Base-by-base conservation (phyloP, 805 yeast genomes). In the Dipodascus albidus region DNA sequence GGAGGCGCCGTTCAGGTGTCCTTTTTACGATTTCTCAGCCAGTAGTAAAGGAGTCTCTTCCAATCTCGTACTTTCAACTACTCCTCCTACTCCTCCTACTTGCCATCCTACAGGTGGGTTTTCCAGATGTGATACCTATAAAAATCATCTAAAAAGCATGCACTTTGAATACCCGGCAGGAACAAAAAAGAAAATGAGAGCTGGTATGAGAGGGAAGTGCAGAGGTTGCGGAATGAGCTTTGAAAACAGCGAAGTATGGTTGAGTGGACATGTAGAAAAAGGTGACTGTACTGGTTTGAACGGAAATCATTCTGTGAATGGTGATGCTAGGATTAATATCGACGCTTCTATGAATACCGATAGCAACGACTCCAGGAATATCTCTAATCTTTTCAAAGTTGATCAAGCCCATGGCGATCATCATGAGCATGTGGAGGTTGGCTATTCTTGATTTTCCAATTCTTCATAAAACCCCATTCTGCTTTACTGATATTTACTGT, bases 161-260 rank as follows among this genome's bases (percentile, higher is more conserved):
- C 97, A 89, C 64, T 89, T 89, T 66, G 84, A 80, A 58, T 89
- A 89, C 67, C 96, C 96, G 3, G 77, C 77, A 42, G 96, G 96
- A 3, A 88, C 96, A 2, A 80, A 82, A 64, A 87, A 88, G 68
- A 81, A 79, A 56, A 85, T 87, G 61, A 76, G 97, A 57, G 67
- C 69, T 20, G 76, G 78, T 51, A 86, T 82, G 47, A 67, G 74
- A 20, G 97, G 97, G 4, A 73, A 72, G 53, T 90, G 97, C 69
- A 81, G 82, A 61, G 83, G 81, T 65, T 90, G 97, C 67, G 85
- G 83, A 27, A 64, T 69, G 62, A 68, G 69, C 52, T 90, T 87
- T 63, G 70, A 66, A 9, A 82, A 77, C 56, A 93, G 86, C 33
- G 91, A 86, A 58, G 82, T 77, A 49, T 90, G 97, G 97, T 71